Conservation (phyloP, 805 yeast genomes). For the Candida tammaniensis region DNA sequence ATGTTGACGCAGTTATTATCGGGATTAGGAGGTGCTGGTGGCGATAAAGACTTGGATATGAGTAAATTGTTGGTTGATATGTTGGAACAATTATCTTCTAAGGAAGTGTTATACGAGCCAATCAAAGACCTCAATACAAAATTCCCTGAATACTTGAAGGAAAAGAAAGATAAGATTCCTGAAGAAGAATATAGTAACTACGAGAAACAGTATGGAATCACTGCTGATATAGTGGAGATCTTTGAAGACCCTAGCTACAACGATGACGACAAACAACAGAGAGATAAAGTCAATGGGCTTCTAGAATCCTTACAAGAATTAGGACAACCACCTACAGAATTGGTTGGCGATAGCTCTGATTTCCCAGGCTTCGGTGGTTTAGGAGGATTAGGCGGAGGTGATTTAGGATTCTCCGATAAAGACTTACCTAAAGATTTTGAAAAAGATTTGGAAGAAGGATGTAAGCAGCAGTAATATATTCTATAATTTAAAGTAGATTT, state of each 20-base stretch:
- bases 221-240: conserved; percentile 56
- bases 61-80: conserved; percentile 65
- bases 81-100: conserved; percentile 78
- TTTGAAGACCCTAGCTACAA: conserved; percentile 66
- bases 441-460: conserved; percentile 54
- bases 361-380: conserved; percentile 46
- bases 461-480: conserved; percentile 39
- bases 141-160: conserved; percentile 67
- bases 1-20: conserved; percentile 62
- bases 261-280: conserved; percentile 43
- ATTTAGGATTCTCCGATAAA: conserved; percentile 47
- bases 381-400: conserved; percentile 38
- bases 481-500: conserved; percentile 4
- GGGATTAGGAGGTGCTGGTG: conserved; percentile 43
- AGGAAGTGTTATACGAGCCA: conserved; percentile 85
- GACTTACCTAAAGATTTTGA: conserved; percentile 54
- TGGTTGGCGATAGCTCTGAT: conserved; percentile 56
- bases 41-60: conserved; percentile 53
- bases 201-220: conserved; percentile 58
- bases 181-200: conserved; percentile 52
- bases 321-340: conserved; percentile 79
- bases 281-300: conserved; percentile 52
- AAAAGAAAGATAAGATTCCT: conserved; percentile 43
- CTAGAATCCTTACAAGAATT: conserved; percentile 70
- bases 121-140: conserved; percentile 74